phyloP scores from a whole-genome alignment of 208 protist genomes.

The Acanthamoeba comandoni region DNA sequence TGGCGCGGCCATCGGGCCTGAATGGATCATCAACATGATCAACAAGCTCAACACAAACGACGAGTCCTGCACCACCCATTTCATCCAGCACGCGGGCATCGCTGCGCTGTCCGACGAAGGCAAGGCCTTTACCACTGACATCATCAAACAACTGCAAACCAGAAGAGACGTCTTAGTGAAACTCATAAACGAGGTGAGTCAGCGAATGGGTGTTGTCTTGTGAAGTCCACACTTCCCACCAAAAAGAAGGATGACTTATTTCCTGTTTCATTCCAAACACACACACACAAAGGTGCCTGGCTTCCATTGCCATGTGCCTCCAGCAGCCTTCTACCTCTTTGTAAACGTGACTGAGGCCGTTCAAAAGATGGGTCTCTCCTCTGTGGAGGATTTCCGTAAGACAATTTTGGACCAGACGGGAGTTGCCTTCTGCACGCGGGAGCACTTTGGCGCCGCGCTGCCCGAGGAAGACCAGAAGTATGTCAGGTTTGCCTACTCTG shows the following conservation, averaged over 20 bases:
- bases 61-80: constrained; percentile 78
- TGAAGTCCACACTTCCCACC: too few species aligned
- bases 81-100: constrained; percentile 74
- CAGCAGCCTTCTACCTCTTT: constrained; percentile 75
- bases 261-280: not conserved
- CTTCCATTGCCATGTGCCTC: constrained; percentile 66
- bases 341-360: constrained; percentile 78
- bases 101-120: constrained; percentile 34
- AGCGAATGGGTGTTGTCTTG: not conserved
- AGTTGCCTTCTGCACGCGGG: constrained; percentile 73
- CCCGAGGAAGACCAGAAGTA: constrained; percentile 65
- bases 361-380: constrained; percentile 9
- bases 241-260: not conserved
- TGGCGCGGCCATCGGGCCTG: constrained; percentile 72
- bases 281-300: constrained; percentile 23
- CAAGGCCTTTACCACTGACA: constrained; percentile 16
- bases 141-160: constrained; percentile 44
- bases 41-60: constrained; percentile 80
- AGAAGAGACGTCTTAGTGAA: constrained; percentile 69
- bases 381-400: constrained; percentile 65
- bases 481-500: constrained; percentile 73
- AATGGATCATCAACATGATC: constrained; percentile 76
- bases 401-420: constrained; percentile 63
- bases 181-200: constrained; percentile 35
- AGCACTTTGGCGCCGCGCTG: constrained; percentile 74